Base-by-base conservation (phyloP, 73 alveolate genomes). In the Blepharisma japonicum region DNA sequence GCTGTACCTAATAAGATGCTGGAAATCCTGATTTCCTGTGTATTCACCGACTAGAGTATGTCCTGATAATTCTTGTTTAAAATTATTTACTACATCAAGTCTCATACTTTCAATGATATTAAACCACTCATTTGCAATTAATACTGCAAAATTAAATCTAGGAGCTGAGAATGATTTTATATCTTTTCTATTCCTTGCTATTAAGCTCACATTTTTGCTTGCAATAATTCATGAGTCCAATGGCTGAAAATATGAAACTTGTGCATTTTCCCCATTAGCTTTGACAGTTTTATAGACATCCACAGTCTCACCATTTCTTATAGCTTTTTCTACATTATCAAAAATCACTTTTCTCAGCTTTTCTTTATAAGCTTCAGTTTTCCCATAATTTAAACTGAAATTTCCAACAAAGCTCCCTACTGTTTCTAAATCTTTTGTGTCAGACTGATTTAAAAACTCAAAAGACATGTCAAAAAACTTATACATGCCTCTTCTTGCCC, bases 211-310 rank as follows among this genome's bases (percentile, higher is more conserved):
- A 89, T 95, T 95, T 85, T 95, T 95, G 32, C 96, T 84, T 14
- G 98, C 89, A 14, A 93, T 90, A 6, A 95, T 88, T 98, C 98
- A 95, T 78, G 76, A 81, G 78, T 94, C 93, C 56, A 84, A 71
- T n/a, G 86, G 80, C 56, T 85, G 74, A 56, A 55, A 68, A 81
- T 85, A 95, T 18, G 97, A 86, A 1, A 95, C 82, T 81, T 95
- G 88, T 39, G 95, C 92, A 77, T 95, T 95, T 81, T 95, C 99
- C 50, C 99, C 99, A 84, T 95, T 95, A 14, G 97, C 98, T 81
- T 95, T 95, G 76, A 92, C 85, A 77, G 92, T 85, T 86, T 90
- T 92, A n/a, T 86, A 91, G 7, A 91, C 71, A 45, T 83, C 87
- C 14, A 93, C 86, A 55, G 68, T 81, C 79, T 72, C 80, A 20